phyloP scores from a whole-genome alignment of 176 grass and related monocot genomes.

The Panicum miliaceum region DNA sequence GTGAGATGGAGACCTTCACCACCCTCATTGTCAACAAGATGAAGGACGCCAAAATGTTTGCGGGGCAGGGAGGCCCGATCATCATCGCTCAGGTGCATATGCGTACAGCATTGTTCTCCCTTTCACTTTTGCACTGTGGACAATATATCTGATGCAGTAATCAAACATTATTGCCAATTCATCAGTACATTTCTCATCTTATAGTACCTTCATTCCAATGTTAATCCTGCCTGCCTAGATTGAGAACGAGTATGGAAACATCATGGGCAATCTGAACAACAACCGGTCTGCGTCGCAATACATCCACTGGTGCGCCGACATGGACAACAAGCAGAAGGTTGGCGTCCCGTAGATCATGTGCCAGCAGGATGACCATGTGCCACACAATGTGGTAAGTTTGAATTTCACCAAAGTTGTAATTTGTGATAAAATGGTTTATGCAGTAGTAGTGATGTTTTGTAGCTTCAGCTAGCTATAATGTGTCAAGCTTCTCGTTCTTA shows the following conservation, averaged over 20 bases:
- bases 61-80: slow-evolving; percentile 80
- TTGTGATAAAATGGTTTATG: not conserved
- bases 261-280: slow-evolving; percentile 45
- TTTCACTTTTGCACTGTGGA: not conserved
- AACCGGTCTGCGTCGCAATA: slow-evolving; percentile 56
- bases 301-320: slow-evolving; percentile 77
- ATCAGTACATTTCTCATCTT: not conserved
- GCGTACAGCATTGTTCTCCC: no score
- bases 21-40: slow-evolving; percentile 60
- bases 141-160: not conserved
- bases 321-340: slow-evolving; percentile 66
- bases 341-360: slow-evolving; percentile 92
- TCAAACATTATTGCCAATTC: not conserved
- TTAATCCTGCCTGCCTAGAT: slow-evolving; percentile 41
- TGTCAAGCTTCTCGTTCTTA: not conserved
- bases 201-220: not conserved
- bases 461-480: not conserved
- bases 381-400: slow-evolving; percentile 48
- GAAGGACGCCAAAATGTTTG: slow-evolving; percentile 69
- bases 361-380: slow-evolving; percentile 70
- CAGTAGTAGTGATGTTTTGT: not conserved
- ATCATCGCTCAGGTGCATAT: slow-evolving; percentile 67
- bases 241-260: slow-evolving; percentile 83
- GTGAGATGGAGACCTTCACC: slow-evolving; percentile 64
- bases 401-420: not conserved